These are phyloP conservation scores for Saccharomyces hybrid DNA, from an alignment of 1,139 yeast species.

Conservation along the genomic window DNA sequence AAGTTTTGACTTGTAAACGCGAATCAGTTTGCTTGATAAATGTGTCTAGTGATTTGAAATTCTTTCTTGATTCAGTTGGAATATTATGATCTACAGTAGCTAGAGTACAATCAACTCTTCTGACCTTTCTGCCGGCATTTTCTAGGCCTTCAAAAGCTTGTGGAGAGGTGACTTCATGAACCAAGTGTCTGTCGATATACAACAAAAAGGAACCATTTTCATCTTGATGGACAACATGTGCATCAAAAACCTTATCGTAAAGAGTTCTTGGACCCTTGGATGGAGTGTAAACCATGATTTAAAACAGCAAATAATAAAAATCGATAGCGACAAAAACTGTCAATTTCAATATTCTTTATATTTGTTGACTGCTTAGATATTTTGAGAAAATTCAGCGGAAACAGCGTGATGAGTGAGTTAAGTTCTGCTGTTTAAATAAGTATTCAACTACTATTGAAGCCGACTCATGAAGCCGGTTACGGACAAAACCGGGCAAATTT, in stretches of 20 bases:
- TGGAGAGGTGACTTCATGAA: conserved; percentile 97
- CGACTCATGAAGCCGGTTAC: neutral
- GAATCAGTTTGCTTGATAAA: conserved; percentile 90
- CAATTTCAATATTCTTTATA: neutral
- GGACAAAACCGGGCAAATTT: neutral
- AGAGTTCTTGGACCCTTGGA: conserved; percentile 54
- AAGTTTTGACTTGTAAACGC: conserved; percentile 81
- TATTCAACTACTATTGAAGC: neutral
- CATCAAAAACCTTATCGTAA: conserved; percentile 93
- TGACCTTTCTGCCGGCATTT: conserved; percentile 78
- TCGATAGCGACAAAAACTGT: neutral
- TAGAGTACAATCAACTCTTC: conserved; percentile 90
- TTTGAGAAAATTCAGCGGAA: neutral
- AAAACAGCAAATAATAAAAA: conserved; percentile 11
- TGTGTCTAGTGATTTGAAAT: conserved; percentile 65
- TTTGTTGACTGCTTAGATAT: neutral
- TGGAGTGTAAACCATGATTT: conserved; percentile 26
- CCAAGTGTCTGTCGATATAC: conserved; percentile 92
- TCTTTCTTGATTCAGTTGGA: conserved; percentile 78
- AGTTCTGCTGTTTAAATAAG: neutral
- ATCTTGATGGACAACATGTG: conserved; percentile 85
- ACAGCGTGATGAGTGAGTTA: neutral
- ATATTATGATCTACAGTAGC: conserved; percentile 98
- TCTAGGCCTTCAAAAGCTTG: conserved; percentile 95
- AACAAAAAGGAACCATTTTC: conserved; percentile 76